These are phyloP conservation scores for Darksidea phi DNA, from an alignment of 495 filamentous ascomycete genomes.

Conservation along the genomic window DNA sequence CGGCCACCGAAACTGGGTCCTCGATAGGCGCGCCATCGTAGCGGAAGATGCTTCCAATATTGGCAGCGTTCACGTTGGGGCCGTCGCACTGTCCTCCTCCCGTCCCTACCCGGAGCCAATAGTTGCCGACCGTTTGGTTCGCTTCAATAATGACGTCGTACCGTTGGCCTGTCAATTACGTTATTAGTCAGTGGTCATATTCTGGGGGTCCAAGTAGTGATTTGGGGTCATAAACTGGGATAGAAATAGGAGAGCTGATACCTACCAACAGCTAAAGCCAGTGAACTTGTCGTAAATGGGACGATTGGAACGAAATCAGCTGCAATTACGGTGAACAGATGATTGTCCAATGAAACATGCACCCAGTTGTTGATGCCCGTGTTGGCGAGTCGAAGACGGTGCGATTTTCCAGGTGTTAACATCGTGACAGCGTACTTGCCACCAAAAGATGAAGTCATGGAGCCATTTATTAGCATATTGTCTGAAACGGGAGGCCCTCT, in stretches of 20 bases:
- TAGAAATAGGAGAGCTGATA: background rate
- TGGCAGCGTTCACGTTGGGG: slow-evolving; percentile 35
- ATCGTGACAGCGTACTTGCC: slow-evolving; percentile 34
- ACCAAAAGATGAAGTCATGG: slow-evolving; percentile 35
- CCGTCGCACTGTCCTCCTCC: slow-evolving; percentile 35
- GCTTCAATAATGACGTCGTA: slow-evolving; percentile 47
- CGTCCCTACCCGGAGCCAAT: slow-evolving; percentile 42
- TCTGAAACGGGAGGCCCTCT: slow-evolving; percentile 34
- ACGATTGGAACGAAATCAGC: slow-evolving; percentile 44
- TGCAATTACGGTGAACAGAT: slow-evolving; percentile 41
- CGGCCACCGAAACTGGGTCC: slow-evolving; percentile 31
- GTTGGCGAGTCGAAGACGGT: slow-evolving; percentile 45
- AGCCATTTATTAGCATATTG: slow-evolving; percentile 43
- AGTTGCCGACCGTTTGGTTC: slow-evolving; percentile 40
- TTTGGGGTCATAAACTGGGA: background rate
- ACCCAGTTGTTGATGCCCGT: slow-evolving; percentile 36
- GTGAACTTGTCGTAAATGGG: slow-evolving; percentile 35
- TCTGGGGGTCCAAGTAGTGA: background rate
- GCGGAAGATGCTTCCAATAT: slow-evolving; percentile 38
- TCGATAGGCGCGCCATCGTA: slow-evolving; percentile 35
- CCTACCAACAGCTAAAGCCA: slow-evolving; percentile 40
- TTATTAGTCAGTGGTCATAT: background rate
- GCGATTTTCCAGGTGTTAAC: slow-evolving; percentile 41
- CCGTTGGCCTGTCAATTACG: slow-evolving; percentile 37
- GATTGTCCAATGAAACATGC: slow-evolving; percentile 37